Evolutionary conservation across 2,329 filamentous ascomycete species (phyloP).

Genomic region (Capronia epimyces): DNA sequence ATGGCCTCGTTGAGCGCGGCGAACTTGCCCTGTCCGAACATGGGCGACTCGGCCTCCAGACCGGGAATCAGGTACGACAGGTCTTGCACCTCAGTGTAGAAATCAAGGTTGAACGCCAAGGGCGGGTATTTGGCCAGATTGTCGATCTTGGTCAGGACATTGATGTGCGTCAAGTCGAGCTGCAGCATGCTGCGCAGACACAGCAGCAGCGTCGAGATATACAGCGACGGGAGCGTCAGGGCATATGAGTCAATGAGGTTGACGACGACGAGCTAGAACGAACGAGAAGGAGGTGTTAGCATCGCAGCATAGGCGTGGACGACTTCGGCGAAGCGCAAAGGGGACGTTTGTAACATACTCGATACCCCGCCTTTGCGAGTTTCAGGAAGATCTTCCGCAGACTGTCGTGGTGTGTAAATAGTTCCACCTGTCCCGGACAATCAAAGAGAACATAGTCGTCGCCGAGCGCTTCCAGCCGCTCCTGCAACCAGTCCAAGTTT

Average conservation of each 20-base stretch:
- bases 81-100: slow-evolving; percentile 95
- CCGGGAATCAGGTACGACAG: slow-evolving; percentile 75
- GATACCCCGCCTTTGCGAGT: slow-evolving; percentile 84
- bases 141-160: slow-evolving; percentile 96
- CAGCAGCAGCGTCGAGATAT: slow-evolving; percentile 88
- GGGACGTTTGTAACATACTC: slow-evolving; percentile 54
- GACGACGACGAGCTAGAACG: slow-evolving; percentile 73
- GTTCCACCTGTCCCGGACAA: slow-evolving; percentile 92
- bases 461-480: slow-evolving; percentile 69
- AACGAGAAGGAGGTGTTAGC: slow-evolving; percentile 4
- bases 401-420: slow-evolving; percentile 92
- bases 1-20: slow-evolving; percentile 79
- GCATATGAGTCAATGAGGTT: slow-evolving; percentile 93
- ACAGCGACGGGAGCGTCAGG: slow-evolving; percentile 85
- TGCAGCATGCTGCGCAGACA: slow-evolving; percentile 95
- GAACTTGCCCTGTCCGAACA: slow-evolving; percentile 59
- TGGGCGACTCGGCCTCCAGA: slow-evolving; percentile 71
- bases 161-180: slow-evolving; percentile 93
- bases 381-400: slow-evolving; percentile 86
- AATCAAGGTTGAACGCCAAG: slow-evolving; percentile 91
- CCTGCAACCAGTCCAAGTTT: slow-evolving; percentile 87
- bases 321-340: too few relatives aligned
- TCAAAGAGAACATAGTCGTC: slow-evolving; percentile 95
- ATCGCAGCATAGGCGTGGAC: not conserved
- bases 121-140: slow-evolving; percentile 79